Evolutionary conservation across 2,329 filamentous ascomycete species (phyloP).

Genomic region (Leptographium procerum): DNA sequence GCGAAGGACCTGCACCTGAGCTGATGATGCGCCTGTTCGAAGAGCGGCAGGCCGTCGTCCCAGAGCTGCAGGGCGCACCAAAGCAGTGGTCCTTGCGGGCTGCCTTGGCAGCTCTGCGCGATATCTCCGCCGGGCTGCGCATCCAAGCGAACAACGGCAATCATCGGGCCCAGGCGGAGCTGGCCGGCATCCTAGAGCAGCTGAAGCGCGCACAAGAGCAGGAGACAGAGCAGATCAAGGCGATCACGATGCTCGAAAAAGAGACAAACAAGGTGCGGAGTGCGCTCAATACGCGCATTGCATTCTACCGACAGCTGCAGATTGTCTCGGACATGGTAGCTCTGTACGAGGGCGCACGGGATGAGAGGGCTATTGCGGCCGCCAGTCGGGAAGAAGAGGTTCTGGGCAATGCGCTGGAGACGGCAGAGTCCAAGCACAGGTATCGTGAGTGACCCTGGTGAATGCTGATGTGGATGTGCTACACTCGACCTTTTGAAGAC

Average conservation of each 20-base stretch:
- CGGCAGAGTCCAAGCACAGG: slow-evolving; percentile 59
- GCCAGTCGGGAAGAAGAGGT: slow-evolving; percentile 34
- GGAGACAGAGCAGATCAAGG: slow-evolving; percentile 40
- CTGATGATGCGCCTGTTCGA: slow-evolving; percentile 41
- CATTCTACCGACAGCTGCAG: slow-evolving; percentile 86
- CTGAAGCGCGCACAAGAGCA: slow-evolving; percentile 48
- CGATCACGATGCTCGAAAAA: slow-evolving; percentile 38
- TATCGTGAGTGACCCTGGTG: slow-evolving; percentile 42
- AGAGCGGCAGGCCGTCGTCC: slow-evolving; percentile 35
- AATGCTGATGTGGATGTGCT: background rate
- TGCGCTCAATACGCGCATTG: slow-evolving; percentile 74
- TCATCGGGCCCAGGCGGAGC: slow-evolving; percentile 48
- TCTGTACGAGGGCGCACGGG: slow-evolving; percentile 54
- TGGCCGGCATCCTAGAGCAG: slow-evolving; percentile 51
- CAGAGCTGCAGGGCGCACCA: slow-evolving; percentile 17
- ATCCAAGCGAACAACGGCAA: slow-evolving; percentile 43
- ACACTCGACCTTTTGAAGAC: slow-evolving; percentile 3
- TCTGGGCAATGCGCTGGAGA: slow-evolving; percentile 46
- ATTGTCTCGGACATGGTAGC: slow-evolving; percentile 79
- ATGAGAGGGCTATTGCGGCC: slow-evolving; percentile 37
- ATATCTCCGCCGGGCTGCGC: slow-evolving; percentile 44
- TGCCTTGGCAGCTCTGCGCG: slow-evolving; percentile 58
- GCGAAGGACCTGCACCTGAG: slow-evolving; percentile 60
- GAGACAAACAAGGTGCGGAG: slow-evolving; percentile 67
- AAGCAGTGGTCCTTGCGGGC: slow-evolving; percentile 56